Base-by-base conservation (phyloP, 345 rosid species). In the Moricandia moricandioides region DNA sequence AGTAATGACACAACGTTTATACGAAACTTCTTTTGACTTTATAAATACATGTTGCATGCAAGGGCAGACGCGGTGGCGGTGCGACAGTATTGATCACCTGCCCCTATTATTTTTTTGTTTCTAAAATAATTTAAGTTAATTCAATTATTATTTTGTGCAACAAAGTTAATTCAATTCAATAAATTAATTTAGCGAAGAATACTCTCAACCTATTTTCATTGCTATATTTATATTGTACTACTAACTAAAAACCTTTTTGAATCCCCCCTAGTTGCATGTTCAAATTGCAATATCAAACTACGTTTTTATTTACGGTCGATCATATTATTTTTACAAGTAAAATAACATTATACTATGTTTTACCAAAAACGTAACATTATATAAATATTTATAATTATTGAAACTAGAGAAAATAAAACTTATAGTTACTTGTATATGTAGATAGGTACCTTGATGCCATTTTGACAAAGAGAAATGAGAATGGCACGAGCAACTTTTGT, bases 401-500 rank as follows among this genome's bases (percentile, higher is more conserved):
- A 52, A 61, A 9, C 47, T 58, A 26, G 26, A 75, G 6, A 68
- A 39, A 6, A 47, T 12, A 5, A 47, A 18, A 17, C 12, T 21
- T 10, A 4, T 43, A 12, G 14, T 43, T 12, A 43, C 11, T 2
- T 9, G 61, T 11, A 2, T 9, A 16, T 17, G 12, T 35, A 37
- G 13, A 16, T 3, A 56, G 0, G 27, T 81, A 89, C 95, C 88
- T 83, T 80, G 68, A 86, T 77, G 62, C 83, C 88, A 58, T 57
- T 85, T 62, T 80, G 82, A 71, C 84, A 84, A 2, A 86, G 73
- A 72, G 83, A 70, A 24, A 70, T 66, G 59, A 73, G 86, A 57
- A 84, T 34, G 40, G 84, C 89, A 70, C 43, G 81, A 33, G 88
- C 86, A n/a, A 85, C 93, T 67, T 90, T 88, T 12, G 79, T 74